A percentile compares a stretch with the other conserved stretches of the same genome.
Conservation (phyloP, 2,329 filamentous ascomycete species). For the Fusarium sublunatum region DNA sequence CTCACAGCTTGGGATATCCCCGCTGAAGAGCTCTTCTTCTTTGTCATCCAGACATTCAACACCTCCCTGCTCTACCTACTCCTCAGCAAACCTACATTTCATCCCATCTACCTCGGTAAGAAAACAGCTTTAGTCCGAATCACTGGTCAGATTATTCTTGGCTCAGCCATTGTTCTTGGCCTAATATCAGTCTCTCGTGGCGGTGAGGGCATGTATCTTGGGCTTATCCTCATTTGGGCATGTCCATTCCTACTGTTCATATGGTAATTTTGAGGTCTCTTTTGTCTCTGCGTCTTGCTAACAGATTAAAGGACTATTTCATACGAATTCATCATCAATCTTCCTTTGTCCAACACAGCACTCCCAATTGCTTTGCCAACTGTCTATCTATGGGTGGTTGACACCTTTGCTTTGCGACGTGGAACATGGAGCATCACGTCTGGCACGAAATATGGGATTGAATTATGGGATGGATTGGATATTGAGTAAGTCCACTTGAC, state of each 20-base stretch:
- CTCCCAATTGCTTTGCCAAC: conserved; percentile 73
- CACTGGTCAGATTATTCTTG: conserved; percentile 63
- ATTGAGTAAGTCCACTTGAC: conserved; percentile 60
- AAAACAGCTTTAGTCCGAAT: conserved; percentile 48
- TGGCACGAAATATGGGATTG: conserved; percentile 72
- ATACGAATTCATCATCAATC: conserved; percentile 70
- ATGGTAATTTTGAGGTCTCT: conserved; percentile 17
- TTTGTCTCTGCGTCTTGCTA: background rate
- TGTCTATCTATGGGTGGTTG: conserved; percentile 77
- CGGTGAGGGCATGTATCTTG: conserved; percentile 71
- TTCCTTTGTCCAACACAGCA: conserved; percentile 68
- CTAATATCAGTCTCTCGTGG: conserved; percentile 56
- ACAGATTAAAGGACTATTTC: conserved; percentile 67
- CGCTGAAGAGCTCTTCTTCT: conserved; percentile 80
- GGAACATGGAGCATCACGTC: conserved; percentile 78
- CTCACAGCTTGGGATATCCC: conserved; percentile 73
- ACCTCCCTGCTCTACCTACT: conserved; percentile 76
- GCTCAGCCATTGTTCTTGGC: conserved; percentile 57
- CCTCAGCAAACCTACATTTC: conserved; percentile 71
- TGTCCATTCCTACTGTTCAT: conserved; percentile 70
- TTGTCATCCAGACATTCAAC: conserved; percentile 80
- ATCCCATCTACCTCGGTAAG: conserved; percentile 56
- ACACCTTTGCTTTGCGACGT: conserved; percentile 72
- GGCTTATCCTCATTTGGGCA: conserved; percentile 77
- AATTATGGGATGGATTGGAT: conserved; percentile 74